phyloP scores from a whole-genome alignment of 2,329 filamentous ascomycete genomes.

The Zymoseptoria passerinii region DNA sequence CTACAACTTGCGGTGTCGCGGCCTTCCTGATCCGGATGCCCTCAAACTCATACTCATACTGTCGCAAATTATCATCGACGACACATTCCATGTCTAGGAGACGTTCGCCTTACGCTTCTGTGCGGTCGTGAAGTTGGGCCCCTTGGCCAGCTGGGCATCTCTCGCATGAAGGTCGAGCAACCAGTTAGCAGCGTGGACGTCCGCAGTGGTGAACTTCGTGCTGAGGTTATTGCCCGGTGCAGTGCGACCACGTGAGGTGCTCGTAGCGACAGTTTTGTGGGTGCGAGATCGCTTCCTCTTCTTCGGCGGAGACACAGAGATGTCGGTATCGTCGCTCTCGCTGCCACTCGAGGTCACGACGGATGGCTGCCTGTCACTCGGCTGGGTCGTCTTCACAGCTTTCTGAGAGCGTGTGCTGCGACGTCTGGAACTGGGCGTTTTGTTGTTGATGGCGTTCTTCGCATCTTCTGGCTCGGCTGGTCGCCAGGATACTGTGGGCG shows the following conservation, averaged over 20 bases:
- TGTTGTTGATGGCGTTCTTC: background rate
- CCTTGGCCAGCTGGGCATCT: constrained; percentile 16
- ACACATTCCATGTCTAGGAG: background rate
- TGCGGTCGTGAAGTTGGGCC: constrained; percentile 4
- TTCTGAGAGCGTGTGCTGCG: background rate
- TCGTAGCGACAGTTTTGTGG: background rate
- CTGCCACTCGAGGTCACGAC: constrained; percentile 4
- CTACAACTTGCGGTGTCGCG: background rate
- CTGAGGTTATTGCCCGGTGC: background rate
- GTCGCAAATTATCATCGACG: background rate
- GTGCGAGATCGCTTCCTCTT: constrained; percentile 1
- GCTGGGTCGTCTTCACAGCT: constrained; percentile 2
- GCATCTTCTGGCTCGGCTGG: constrained; percentile 3
- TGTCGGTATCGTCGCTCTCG: constrained; percentile 17
- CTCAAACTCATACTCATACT: background rate
- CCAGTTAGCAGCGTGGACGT: constrained; percentile 20
- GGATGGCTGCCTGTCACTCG: constrained; percentile 7
- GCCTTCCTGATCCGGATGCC: background rate
- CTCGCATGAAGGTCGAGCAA: constrained; percentile 17
- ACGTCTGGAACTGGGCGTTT: background rate
- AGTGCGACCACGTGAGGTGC: background rate
- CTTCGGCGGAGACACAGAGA: constrained; percentile 6
- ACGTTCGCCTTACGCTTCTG: constrained; percentile 7
- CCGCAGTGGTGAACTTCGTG: constrained; percentile 13
- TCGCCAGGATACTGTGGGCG: constrained; percentile 16